Evolutionary conservation across 2,329 filamentous ascomycete species (phyloP).

Genomic region (Aphanoascus verrucosus): DNA sequence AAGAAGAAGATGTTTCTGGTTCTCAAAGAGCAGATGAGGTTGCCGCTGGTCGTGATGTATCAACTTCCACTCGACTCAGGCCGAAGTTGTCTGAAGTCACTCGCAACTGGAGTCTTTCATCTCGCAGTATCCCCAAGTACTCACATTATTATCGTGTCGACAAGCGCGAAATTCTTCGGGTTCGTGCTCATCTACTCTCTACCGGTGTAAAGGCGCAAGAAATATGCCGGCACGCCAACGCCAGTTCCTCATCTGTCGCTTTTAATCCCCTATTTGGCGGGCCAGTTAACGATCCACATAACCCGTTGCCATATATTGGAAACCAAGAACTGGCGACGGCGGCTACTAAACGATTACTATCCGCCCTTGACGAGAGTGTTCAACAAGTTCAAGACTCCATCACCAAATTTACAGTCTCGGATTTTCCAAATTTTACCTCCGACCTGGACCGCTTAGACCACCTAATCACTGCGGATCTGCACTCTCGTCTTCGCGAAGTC

Average conservation of each 20-base stretch:
- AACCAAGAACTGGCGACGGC: slow-evolving; percentile 44
- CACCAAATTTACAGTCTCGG: slow-evolving; percentile 37
- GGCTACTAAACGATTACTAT: slow-evolving; percentile 43
- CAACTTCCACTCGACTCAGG: background rate
- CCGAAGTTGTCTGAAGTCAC: slow-evolving; percentile 24
- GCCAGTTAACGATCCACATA: slow-evolving; percentile 19
- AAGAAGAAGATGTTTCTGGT: background rate
- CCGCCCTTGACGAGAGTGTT: slow-evolving; percentile 37
- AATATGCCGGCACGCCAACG: slow-evolving; percentile 56
- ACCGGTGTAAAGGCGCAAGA: slow-evolving; percentile 86
- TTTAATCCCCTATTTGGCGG: slow-evolving; percentile 1
- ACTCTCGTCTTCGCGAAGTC: slow-evolving; percentile 52
- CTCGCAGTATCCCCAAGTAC: slow-evolving; percentile 34
- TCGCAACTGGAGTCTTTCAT: slow-evolving; percentile 50
- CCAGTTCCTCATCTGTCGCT: slow-evolving; percentile 19
- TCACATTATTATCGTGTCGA: slow-evolving; percentile 38
- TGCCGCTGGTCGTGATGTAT: too few species aligned
- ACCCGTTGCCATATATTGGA: slow-evolving; percentile 33
- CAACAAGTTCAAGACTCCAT: slow-evolving; percentile 36
- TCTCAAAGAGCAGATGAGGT: background rate
- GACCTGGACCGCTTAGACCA: slow-evolving; percentile 37
- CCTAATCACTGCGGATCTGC: slow-evolving; percentile 41
- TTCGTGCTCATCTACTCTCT: slow-evolving; percentile 63
- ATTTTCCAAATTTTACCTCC: slow-evolving; percentile 35
- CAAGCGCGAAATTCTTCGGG: slow-evolving; percentile 67